Base-by-base conservation (phyloP, 768 basidiomycete species). In the Phanerochaete carnosa region DNA sequence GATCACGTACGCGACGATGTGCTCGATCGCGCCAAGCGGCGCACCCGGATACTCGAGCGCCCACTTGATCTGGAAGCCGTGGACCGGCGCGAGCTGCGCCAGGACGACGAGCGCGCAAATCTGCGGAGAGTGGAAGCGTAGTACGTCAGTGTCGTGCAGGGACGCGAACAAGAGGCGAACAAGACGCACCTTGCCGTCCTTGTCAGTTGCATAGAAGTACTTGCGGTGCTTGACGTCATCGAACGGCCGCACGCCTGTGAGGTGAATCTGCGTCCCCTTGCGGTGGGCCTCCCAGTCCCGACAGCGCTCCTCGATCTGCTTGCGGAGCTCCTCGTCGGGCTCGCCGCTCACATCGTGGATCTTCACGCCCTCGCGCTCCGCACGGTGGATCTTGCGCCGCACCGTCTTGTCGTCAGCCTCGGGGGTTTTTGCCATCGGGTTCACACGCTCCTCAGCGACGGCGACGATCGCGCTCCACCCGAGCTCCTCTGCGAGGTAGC, bases 401-500 rank as follows among this genome's bases (percentile, higher is more conserved):
- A 87, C 69, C 58, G 83, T 83, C 69, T 85, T 86, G 61, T 84
- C 79, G 60, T 76, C 73, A 60, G 74, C 66, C 25, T 75, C 78
- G 0, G 85, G 80, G 55, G 83, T 77, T 13, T 84, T 73, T 37
- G 82, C 75, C 54, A 74, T 70, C 2, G 79, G 74, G 61, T 79
- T 75, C 25, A 79, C 59, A n/a, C 78, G 72, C 59, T 87, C 85
- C 66, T 89, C 87, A 53, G 83, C 82, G 52, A 89, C 85, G 59
- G 85, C 88, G 54, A 80, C 78, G 45, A 89, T 76, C 3, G 81
- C 79, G 57, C 79, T 77, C 88, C 87, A 89, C 0, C 77, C 74
- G 62, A 82, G 77, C 39, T 79, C 76, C 7, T 72, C 63, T n/a
- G 74, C 72, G 51, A 89, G 78, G 8, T 84, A 67, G 45, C 79